Evolutionary conservation across 257 asterid species (phyloP).

Genomic region (Capsicum rhomboideum): DNA sequence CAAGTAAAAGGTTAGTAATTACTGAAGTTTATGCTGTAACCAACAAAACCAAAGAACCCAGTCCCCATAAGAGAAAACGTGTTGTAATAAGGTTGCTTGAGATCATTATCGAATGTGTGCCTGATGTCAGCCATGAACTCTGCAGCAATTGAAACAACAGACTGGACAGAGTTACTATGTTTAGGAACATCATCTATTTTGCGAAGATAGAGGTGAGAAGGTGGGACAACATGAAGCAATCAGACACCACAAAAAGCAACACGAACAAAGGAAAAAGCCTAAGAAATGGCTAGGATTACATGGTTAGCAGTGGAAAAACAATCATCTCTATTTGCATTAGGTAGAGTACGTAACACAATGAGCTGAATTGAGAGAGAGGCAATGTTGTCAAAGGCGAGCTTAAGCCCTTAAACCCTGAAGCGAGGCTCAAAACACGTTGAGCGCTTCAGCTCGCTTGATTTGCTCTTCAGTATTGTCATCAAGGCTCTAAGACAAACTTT

Average conservation of each 20-base stretch:
- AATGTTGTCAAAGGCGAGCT: too few species aligned
- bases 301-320: too few species aligned
- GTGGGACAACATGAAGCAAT: neutral
- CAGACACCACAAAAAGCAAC: neutral
- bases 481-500: too few species aligned
- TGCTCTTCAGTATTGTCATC: too few species aligned
- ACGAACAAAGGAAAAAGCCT: neutral
- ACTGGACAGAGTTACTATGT: neutral
- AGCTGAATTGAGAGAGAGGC: neutral
- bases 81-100: slow-evolving; percentile 35
- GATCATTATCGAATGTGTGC: too few species aligned
- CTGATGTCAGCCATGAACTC: too few species aligned
- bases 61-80: slow-evolving; percentile 69
- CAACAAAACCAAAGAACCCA: slow-evolving; percentile 71
- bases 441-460: too few species aligned
- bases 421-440: too few species aligned
- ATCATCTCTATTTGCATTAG: too few species aligned
- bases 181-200: neutral
- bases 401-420: too few species aligned
- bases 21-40: slow-evolving; percentile 84
- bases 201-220: neutral
- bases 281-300: neutral
- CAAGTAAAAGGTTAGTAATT: neutral
- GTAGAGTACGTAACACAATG: neutral
- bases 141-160: slow-evolving; percentile 36